Base-by-base conservation (phyloP, 371 early-diverging fungal species). In the Rhizomucor miehei region DNA sequence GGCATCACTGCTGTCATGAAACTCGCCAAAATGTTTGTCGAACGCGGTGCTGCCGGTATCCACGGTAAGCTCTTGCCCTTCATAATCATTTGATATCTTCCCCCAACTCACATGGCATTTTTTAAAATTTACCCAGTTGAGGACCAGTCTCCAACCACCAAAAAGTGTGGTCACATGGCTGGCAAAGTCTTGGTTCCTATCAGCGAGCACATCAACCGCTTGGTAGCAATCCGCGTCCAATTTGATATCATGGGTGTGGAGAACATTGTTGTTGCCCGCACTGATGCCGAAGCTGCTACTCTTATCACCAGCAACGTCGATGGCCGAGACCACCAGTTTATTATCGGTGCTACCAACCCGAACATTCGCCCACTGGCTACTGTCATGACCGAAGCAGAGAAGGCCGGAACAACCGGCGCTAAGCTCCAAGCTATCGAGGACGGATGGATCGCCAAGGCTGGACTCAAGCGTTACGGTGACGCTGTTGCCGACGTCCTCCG, bases 161-260 rank as follows among this genome's bases (percentile, higher is more conserved):
- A 98, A 70, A 98, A 98, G 84, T 98, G 99, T 74, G 97, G 99
- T 17, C 99, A 98, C 78, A 95, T 98, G 96, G 97, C 96, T 47
- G 98, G 98, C 60, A 98, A 98, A 75, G 99, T 98, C 20, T 77
- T 98, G 23, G 99, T 98, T 10, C 96, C 99, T 29, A 92, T 94
- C 47, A 84, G 88, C 17, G 97, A 98, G 69, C 99, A 98, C 80
- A 96, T 97, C 79, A 95, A 93, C 83, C 91, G 99, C 50, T 78
- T 98, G 50, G 89, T 96, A 23, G 97, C 97, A 59, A 86, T 91
- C 68, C 92, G 99, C 68, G 89, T 94, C 51, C 97, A 98, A 82
- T 94, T 90, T 65, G 98, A 98, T 74, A 94, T 98, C 66, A 96
- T 98, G 97, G 96, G 94, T 38, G 92, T 92, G 49, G 97, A 97